Percentiles rank a stretch among this genome's conserved stretches.
phyloP scores from a whole-genome alignment of 306 rosid species.

The Casuarina equisetifolia region DNA sequence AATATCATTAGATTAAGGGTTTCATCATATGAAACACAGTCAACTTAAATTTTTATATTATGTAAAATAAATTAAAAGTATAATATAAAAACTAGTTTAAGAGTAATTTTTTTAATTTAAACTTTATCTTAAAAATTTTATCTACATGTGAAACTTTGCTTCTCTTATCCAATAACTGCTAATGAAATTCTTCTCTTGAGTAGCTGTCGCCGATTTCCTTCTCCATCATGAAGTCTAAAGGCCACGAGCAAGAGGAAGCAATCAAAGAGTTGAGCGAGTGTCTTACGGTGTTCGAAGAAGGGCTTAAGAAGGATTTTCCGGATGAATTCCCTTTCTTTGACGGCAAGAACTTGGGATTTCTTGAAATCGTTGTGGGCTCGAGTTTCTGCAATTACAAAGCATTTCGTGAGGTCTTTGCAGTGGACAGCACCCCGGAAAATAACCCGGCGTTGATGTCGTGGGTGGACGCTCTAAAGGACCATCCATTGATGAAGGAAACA shows the following conservation, averaged over 20 bases:
- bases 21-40: no score
- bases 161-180: no score
- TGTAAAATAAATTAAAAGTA: no score
- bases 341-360: conserved; percentile 26
- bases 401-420: conserved; percentile 25
- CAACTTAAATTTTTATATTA: no score
- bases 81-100: no score
- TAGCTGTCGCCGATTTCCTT: conserved; percentile 8
- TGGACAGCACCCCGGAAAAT: not conserved
- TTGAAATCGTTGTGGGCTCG: conserved; percentile 43
- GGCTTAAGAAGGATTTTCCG: conserved; percentile 33
- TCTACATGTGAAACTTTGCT: no score
- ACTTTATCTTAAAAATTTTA: no score
- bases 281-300: conserved; percentile 39
- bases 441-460: conserved; percentile 31
- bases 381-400: conserved; percentile 33
- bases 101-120: no score
- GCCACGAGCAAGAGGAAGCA: conserved; percentile 34
- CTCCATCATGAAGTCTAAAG: conserved; percentile 20
- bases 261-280: conserved; percentile 21
- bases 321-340: conserved; percentile 21
- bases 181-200: not conserved
- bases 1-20: no score
- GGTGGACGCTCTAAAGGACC: conserved; percentile 41
- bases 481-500: conserved; percentile 39